phyloP scores from a whole-genome alignment of 1,139 yeast genomes.

The Yamadazyma membranifaciens region DNA sequence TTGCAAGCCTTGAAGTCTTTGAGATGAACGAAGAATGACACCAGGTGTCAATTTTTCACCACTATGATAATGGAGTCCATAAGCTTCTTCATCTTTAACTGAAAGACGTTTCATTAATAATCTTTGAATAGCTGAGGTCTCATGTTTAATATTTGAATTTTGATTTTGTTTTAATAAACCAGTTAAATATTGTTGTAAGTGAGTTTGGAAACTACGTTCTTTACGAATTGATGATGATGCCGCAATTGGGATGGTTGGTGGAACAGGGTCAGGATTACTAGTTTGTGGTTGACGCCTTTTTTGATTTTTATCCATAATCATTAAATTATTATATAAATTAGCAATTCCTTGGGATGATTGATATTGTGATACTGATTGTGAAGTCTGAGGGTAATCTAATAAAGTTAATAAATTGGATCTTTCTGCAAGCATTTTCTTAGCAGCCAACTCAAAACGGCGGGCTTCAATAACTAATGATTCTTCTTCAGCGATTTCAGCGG shows the following conservation, averaged over 20 bases:
- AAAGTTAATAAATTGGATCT: conserved; percentile 75
- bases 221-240: conserved; percentile 51
- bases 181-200: conserved; percentile 44
- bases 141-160: conserved; percentile 25
- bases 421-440: conserved; percentile 83
- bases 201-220: conserved; percentile 54
- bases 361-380: conserved; percentile 74
- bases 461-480: conserved; percentile 93
- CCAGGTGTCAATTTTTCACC: conserved; percentile 75
- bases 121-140: conserved; percentile 41
- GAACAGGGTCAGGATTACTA: conserved; percentile 48
- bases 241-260: conserved; percentile 58
- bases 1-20: conserved; percentile 44
- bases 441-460: conserved; percentile 86
- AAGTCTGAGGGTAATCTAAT: conserved; percentile 84
- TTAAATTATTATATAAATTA: conserved; percentile 75
- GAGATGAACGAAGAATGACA: conserved; percentile 74
- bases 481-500: conserved; percentile 97
- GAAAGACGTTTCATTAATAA: conserved; percentile 58
- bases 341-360: conserved; percentile 87
- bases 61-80: conserved; percentile 79
- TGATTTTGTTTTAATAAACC: conserved; percentile 39
- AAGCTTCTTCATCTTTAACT: conserved; percentile 78
- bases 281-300: conserved; percentile 41
- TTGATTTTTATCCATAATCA: conserved; percentile 70